A percentile compares a stretch with the other conserved stretches of the same genome.
Conservation (phyloP, 257 asterid species). For the Anisodus tanguticus region DNA sequence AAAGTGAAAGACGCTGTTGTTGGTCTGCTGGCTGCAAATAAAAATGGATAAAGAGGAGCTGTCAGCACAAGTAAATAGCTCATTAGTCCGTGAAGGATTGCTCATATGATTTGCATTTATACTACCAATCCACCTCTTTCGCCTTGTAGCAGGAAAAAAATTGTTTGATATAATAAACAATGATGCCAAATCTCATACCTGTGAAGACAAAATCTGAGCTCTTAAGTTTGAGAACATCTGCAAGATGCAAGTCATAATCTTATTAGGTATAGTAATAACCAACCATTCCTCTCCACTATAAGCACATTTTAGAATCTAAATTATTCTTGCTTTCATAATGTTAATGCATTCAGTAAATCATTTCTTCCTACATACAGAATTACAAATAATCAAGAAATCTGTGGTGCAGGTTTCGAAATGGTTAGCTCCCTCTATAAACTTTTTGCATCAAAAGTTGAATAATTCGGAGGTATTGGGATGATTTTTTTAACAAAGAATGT, state of each 20-base stretch:
- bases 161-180: background rate
- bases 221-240: conserved; percentile 90
- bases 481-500: background rate
- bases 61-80: background rate
- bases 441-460: background rate
- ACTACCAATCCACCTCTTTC: background rate
- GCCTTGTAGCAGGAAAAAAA: background rate
- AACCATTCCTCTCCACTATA: background rate
- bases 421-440: background rate
- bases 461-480: background rate
- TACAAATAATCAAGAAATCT: background rate
- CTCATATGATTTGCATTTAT: background rate
- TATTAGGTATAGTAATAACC: conserved; percentile 16
- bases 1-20: conserved; percentile 80
- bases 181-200: conserved; percentile 50
- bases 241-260: conserved; percentile 30
- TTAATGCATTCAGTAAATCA: background rate
- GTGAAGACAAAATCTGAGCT: conserved; percentile 88
- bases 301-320: background rate
- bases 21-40: conserved; percentile 78
- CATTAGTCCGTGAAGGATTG: background rate
- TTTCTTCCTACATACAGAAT: background rate
- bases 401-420: background rate
- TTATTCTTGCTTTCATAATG: background rate
- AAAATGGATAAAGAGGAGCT: conserved; percentile 19